phyloP scores from a whole-genome alignment of 2,329 filamentous ascomycete species.

The Neonectria coccinea region DNA sequence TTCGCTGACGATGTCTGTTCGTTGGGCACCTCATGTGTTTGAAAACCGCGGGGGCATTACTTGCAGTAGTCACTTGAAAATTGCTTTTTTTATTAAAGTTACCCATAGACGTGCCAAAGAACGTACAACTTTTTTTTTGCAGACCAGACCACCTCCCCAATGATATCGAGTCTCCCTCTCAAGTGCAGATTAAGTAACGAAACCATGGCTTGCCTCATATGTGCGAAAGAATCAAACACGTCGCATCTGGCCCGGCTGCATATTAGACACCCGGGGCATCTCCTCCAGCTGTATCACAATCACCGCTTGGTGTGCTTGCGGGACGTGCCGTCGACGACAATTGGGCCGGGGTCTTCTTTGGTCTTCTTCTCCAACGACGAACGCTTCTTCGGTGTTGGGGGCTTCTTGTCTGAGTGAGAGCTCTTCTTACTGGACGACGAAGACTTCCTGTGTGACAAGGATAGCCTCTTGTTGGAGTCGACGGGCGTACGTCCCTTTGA shows the following conservation, averaged over 20 bases:
- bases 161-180: neutral
- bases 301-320: constrained; percentile 24
- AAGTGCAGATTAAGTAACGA: too few species aligned
- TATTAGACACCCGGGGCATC: neutral
- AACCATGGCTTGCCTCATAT: neutral
- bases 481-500: constrained; percentile 16
- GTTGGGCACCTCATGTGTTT: neutral
- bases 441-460: constrained; percentile 21
- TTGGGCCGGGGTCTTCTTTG: constrained; percentile 20
- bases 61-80: neutral
- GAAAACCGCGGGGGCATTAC: neutral
- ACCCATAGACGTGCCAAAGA: neutral
- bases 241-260: neutral
- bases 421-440: constrained; percentile 30
- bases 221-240: neutral
- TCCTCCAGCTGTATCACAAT: constrained; percentile 1
- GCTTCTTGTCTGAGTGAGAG: constrained; percentile 6
- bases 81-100: neutral
- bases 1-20: neutral
- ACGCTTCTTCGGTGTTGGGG: constrained; percentile 13
- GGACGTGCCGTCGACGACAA: constrained; percentile 39
- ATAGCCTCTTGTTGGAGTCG: constrained; percentile 28
- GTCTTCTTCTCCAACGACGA: constrained; percentile 17
- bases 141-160: neutral
- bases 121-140: neutral